phyloP scores from a whole-genome alignment of 2,329 filamentous ascomycete genomes.

The Sordariomycetes sp. region DNA sequence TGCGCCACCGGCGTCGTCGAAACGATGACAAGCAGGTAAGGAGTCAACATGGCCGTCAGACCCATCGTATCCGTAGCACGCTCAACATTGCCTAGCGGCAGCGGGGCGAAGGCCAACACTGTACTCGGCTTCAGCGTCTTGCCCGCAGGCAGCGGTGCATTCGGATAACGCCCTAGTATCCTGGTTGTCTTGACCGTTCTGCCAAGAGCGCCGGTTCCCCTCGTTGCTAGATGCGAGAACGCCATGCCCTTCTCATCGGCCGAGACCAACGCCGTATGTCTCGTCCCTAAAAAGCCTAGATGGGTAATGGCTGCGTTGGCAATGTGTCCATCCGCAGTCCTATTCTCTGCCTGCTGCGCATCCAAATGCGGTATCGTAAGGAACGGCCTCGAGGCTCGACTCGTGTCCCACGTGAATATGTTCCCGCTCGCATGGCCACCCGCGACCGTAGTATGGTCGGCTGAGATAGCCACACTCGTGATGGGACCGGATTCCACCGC shows the following conservation, averaged over 20 bases:
- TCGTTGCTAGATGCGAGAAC: constrained; percentile 89
- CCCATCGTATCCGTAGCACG: constrained; percentile 81
- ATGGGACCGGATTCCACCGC: constrained; percentile 86
- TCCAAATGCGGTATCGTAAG: constrained; percentile 75
- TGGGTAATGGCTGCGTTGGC: constrained; percentile 72
- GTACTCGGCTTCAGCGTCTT: constrained; percentile 84
- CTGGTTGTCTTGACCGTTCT: constrained; percentile 82
- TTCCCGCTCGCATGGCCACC: constrained; percentile 82
- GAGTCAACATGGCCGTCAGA: constrained; percentile 88
- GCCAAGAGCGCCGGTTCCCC: constrained; percentile 79
- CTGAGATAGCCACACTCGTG: constrained; percentile 81
- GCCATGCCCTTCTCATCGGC: constrained; percentile 95
- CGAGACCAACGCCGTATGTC: constrained; percentile 89
- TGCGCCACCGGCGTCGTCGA: constrained; percentile 94
- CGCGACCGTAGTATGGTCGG: constrained; percentile 86
- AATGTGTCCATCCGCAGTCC: constrained; percentile 74
- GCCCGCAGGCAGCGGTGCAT: constrained; percentile 49
- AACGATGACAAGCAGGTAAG: constrained; percentile 91
- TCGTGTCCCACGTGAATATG: constrained; percentile 96
- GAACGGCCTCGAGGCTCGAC: constrained; percentile 75
- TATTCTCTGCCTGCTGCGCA: constrained; percentile 50
- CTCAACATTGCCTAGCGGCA: constrained; percentile 91
- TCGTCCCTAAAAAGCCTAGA: constrained; percentile 86
- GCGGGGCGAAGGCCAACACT: constrained; percentile 80
- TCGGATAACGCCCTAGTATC: constrained; percentile 84